These are phyloP conservation scores for Cryptosporidium tyzzeri DNA, from an alignment of 169 alveolate genomes.

Conservation along the genomic window DNA sequence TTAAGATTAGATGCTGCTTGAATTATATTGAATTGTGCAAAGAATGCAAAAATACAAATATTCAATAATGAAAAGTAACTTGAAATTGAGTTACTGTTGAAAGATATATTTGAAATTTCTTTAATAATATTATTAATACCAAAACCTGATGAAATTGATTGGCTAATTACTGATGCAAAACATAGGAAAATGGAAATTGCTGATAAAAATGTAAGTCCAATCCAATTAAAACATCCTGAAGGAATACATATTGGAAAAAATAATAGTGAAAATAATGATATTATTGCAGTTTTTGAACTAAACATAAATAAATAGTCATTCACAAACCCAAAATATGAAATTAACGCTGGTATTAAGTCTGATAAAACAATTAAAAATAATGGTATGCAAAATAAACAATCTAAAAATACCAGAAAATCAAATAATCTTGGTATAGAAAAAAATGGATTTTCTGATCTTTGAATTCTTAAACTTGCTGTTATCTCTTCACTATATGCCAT, in stretches of 20 bases:
- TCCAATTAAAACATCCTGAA: slow-evolving; percentile 45
- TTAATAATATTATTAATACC: background rate
- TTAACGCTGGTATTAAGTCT: slow-evolving; percentile 23
- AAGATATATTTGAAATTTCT: slow-evolving; percentile 1
- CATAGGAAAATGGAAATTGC: slow-evolving; percentile 36
- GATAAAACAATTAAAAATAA: slow-evolving; percentile 55
- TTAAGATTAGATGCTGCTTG: slow-evolving; percentile 31
- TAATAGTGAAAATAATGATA: slow-evolving; percentile 28
- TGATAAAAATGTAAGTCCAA: slow-evolving; percentile 40
- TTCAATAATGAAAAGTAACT: slow-evolving; percentile 36
- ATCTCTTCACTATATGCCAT: slow-evolving; percentile 55
- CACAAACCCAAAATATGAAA: slow-evolving; percentile 15
- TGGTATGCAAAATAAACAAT: slow-evolving; percentile 65
- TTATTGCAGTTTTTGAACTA: slow-evolving; percentile 37
- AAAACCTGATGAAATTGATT: background rate
- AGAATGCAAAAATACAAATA: slow-evolving; percentile 66
- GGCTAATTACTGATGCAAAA: slow-evolving; percentile 6
- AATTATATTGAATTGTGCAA: slow-evolving; percentile 62
- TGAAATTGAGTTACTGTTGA: background rate
- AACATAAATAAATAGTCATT: slow-evolving; percentile 44
- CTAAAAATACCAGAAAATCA: slow-evolving; percentile 56
- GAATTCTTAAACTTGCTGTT: background rate
- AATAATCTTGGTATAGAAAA: slow-evolving; percentile 63
- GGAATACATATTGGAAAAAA: slow-evolving; percentile 70
- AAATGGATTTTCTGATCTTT: slow-evolving; percentile 9